A percentile compares a stretch with the other conserved stretches of the same genome.
Conservation (phyloP, 2,329 filamentous ascomycete species). For the Neophaeococcomyces mojaviensis region DNA sequence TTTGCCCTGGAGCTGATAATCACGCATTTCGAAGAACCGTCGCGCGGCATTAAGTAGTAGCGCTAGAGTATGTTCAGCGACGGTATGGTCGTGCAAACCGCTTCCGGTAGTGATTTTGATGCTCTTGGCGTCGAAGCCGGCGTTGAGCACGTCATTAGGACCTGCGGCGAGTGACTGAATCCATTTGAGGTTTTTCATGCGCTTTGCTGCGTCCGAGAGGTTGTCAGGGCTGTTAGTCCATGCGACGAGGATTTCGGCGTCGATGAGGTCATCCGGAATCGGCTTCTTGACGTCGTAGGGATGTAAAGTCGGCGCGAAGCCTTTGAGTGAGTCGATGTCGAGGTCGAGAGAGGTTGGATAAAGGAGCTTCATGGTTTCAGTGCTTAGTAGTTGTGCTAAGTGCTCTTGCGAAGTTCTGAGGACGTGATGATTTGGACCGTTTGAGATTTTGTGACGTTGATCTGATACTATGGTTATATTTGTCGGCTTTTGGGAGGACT, state of each 20-base stretch:
- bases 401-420: no score
- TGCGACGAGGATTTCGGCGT: conserved; percentile 55
- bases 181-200: conserved; percentile 53
- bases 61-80: conserved; percentile 57
- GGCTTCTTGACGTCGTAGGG: conserved; percentile 51
- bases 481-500: no score
- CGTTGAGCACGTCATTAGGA: conserved; percentile 56
- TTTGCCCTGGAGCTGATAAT: conserved; percentile 49
- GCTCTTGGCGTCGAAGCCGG: conserved; percentile 48
- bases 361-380: conserved; percentile 49
- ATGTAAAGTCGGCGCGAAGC: conserved; percentile 50
- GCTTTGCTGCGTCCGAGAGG: conserved; percentile 50
- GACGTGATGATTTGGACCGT: no score
- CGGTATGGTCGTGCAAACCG: conserved; percentile 57
- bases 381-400: no score
- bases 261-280: conserved; percentile 51
- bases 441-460: no score
- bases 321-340: conserved; percentile 48
- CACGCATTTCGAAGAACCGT: conserved; percentile 36
- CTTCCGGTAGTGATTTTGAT: conserved; percentile 54
- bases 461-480: no score
- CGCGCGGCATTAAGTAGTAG: conserved; percentile 29
- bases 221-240: conserved; percentile 53
- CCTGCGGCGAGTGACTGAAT: conserved; percentile 61
- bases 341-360: conserved; percentile 58